These are phyloP conservation scores for Cornus kousa DNA, from an alignment of 148 eudicot genomes.

Conservation along the genomic window DNA sequence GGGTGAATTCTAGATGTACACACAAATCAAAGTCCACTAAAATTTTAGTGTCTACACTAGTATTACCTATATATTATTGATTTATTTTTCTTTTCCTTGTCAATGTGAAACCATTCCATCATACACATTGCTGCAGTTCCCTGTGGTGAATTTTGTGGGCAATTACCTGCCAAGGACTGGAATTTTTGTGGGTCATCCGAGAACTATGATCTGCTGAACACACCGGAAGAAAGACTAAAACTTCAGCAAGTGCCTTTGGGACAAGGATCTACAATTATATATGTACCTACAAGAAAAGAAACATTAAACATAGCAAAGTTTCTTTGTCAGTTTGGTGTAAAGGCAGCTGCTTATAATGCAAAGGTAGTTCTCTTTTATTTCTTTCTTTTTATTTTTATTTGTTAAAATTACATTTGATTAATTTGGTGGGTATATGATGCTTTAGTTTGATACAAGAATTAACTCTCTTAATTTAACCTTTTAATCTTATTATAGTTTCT, in stretches of 20 bases:
- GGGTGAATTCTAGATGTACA: background rate
- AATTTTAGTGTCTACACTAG: too few relatives aligned
- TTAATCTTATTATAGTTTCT: background rate
- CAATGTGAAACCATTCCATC: background rate
- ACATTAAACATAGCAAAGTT: conserved; percentile 60
- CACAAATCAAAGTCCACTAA: too few relatives aligned
- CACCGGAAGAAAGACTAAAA: conserved; percentile 26
- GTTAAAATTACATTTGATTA: background rate
- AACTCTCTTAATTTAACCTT: background rate
- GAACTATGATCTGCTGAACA: conserved; percentile 17
- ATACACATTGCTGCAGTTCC: conserved; percentile 48
- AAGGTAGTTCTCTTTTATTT: conserved; percentile 31
- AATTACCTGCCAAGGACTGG: conserved; percentile 22
- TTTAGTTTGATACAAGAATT: background rate
- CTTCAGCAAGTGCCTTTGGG: conserved; percentile 30
- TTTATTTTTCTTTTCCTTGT: background rate
- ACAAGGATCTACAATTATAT: conserved; percentile 75
- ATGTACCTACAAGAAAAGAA: conserved; percentile 80
- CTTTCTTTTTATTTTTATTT: background rate
- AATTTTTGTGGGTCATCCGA: conserved; percentile 23
- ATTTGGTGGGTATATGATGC: background rate
- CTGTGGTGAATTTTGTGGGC: conserved; percentile 77
- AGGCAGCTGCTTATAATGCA: conserved; percentile 90
- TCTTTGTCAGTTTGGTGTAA: conserved; percentile 63
- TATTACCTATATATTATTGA: background rate